phyloP scores from a whole-genome alignment of 495 filamentous ascomycete genomes.

The Venustampulla echinocandica region DNA sequence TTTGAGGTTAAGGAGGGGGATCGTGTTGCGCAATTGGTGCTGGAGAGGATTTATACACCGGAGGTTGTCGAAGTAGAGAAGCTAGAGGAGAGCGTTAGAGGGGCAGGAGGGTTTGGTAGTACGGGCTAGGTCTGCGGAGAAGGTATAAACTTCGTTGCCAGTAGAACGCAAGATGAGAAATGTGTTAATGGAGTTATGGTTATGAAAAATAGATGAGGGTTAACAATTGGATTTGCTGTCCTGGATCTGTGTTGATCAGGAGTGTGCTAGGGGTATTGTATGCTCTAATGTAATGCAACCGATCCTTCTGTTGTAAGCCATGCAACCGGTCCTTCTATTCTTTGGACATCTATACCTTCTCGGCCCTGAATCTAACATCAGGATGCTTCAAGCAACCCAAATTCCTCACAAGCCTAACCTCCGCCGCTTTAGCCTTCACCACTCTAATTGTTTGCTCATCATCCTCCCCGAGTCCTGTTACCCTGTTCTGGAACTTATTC shows the following conservation, averaged over 20 bases:
- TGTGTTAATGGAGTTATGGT: neutral
- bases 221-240: no score
- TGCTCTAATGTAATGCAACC: neutral
- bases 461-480: slow-evolving; percentile 29
- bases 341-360: slow-evolving; percentile 31
- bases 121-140: slow-evolving; percentile 45
- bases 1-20: slow-evolving; percentile 80
- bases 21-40: slow-evolving; percentile 82
- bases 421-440: slow-evolving; percentile 63
- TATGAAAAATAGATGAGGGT: slow-evolving; percentile 10
- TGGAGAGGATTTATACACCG: slow-evolving; percentile 90
- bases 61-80: slow-evolving; percentile 80
- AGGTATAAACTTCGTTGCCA: no score
- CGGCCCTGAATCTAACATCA: slow-evolving; percentile 46
- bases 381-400: slow-evolving; percentile 56
- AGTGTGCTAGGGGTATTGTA: neutral
- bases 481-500: slow-evolving; percentile 26
- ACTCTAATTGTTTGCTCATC: slow-evolving; percentile 56
- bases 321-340: neutral
- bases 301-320: neutral
- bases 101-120: slow-evolving; percentile 88
- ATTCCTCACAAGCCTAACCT: slow-evolving; percentile 72
- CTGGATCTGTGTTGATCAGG: slow-evolving; percentile 8
- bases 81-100: slow-evolving; percentile 82
- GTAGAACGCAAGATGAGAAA: no score